Conservation (phyloP, 257 asterid species). For the Solanum tacnaense region DNA sequence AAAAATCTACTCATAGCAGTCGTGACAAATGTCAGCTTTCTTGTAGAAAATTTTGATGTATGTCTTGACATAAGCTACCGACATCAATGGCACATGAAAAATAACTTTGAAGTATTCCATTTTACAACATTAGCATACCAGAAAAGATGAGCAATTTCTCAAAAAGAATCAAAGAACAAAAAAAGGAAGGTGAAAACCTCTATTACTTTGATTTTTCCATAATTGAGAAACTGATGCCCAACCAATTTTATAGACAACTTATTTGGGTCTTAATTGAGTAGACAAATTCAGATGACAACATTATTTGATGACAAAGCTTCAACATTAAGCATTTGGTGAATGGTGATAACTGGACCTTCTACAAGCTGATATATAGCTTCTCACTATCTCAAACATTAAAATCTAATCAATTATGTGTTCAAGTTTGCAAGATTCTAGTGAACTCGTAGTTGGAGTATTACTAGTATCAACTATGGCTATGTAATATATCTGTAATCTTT, state of each 20-base stretch:
- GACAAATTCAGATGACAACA: not conserved
- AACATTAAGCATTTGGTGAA: not conserved
- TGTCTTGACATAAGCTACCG: not conserved
- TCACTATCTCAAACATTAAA: not conserved
- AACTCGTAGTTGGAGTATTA: not conserved
- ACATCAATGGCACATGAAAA: not conserved
- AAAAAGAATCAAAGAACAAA: not conserved
- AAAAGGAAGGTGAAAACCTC: not conserved
- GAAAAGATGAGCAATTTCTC: not conserved
- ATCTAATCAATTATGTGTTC: not conserved
- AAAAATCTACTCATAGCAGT: not conserved
- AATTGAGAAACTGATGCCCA: not conserved
- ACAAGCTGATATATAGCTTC: not conserved
- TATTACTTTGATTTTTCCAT: not conserved
- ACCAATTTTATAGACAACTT: not conserved
- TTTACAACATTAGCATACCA: not conserved
- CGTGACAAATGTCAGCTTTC: not conserved
- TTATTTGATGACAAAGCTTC: not conserved
- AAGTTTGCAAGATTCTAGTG: not conserved
- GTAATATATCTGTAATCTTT: not conserved
- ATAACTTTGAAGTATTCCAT: not conserved
- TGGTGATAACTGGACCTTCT: not conserved
- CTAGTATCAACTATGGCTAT: not conserved
- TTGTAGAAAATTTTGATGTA: not conserved
- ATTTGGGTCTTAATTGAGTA: not conserved